Base-by-base conservation (phyloP, 257 asterid genomes). In the Gardenia jasminoides region DNA sequence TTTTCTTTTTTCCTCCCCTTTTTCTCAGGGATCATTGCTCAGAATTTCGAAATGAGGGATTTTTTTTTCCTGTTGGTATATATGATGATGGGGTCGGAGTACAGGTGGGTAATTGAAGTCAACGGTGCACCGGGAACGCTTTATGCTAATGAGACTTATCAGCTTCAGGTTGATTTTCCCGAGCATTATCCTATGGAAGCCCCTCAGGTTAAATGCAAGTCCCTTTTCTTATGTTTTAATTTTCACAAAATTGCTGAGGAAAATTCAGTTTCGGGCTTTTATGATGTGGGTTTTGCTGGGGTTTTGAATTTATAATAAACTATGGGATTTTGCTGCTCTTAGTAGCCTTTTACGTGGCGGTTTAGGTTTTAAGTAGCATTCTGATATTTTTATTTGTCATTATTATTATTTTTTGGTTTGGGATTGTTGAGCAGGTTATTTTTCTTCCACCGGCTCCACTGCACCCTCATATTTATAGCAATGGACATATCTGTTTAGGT, bases 401-500 rank as follows among this genome's bases (percentile, higher is more conserved):
- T 75, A 6, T 41, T 22, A 15, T 75, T 20, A 36, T 56, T 56
- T 39, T n/a, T 26, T 13, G 70, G 41, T n/a, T 13, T 91, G 36
- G 36, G 5, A 9, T 62, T 62, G 33, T 91, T 85, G 20, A 50
- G 76, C 82, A 83, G 87, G 87, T 83, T 85, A 88, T 94, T 83
- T 94, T 94, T 87, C 78, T 92, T 36, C 90, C 93, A 52, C 97
- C 98, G 0, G 97, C 98, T 80, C 98, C 98, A 3, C 83, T 84
- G 80, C 98, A 94, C 66, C 96, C 97, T 72, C 97, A 94, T 83
- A 92, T 94, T 83, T 94, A 92, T 81, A 94, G 98, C 88, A 94
- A 94, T 77, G 98, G 98, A 13, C 98, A 94, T 84, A 94, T 94
- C 85, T 94, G 98, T 87, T 84, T 92, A 90, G 98, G 98, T 94